Evolutionary conservation across 805 yeast genomes (phyloP), one percentile per base, ranked within the genome.

Genomic region (Kuraishia borneana): DNA sequence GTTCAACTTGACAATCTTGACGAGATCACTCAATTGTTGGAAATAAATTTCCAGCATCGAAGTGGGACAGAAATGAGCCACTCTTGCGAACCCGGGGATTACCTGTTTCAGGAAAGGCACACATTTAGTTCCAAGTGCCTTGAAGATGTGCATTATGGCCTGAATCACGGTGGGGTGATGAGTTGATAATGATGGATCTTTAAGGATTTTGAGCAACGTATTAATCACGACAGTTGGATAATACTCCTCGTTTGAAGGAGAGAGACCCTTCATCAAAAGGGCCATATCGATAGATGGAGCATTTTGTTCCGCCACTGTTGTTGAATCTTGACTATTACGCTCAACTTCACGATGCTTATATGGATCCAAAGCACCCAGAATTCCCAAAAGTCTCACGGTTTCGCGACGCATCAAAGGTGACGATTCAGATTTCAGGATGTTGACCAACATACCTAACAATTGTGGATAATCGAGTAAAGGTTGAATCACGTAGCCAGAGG

Each of bases 301-400:
- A 47, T 82, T 82, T 41, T 83, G 89, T 42, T 83, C 94, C 1
- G 72, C 79, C 3, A 57, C 58, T 5, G 57, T 48, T 29, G 50
- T 48, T 5, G 57, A 50, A 23, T 54, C 58, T 30, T 51, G 53
- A 4, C 54, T 55, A 25, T 41, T 43, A 37, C 83, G 77, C 50
- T 88, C 97, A 7, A 88, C 83, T 45, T 85, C 95, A 36, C 95
- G 74, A 45, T 87, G 94, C 50, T 84, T 88, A 51, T 89, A 92
- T 1, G 99, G 99, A 56, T 92, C 98, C 32, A 92, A 61, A 0
- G 98, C 98, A 42, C 99, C 99, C 28, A 92, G 61, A 22, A 88
- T 87, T 50, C 99, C 99, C 37, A 92, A 62, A 18, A 92, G 58
- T 42, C 89, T 69, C 1, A 92, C 95, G 0, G 96, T 82, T 52